Percentiles rank a stretch among this genome's conserved stretches.
Evolutionary conservation across 148 eudicot genomes (phyloP).

Genomic region (Chenopodium berlandieri): DNA sequence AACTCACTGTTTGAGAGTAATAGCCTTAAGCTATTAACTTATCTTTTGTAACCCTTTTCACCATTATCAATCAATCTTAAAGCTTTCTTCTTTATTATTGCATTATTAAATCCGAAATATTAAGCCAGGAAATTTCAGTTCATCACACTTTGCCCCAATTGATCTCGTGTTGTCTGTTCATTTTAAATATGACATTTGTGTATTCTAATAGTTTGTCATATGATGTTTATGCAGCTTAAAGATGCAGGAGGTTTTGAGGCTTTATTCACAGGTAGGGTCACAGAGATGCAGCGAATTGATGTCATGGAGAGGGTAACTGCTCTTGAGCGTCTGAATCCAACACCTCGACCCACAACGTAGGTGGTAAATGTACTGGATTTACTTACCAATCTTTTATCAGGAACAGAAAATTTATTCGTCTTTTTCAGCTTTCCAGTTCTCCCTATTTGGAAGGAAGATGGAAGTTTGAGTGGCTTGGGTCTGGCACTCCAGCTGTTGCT

Average conservation of each 20-base stretch:
- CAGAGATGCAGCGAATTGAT: slow-evolving; percentile 77
- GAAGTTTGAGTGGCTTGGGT: slow-evolving; percentile 89
- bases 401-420: slow-evolving; percentile 34
- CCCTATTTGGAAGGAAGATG: slow-evolving; percentile 83
- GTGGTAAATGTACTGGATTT: slow-evolving; percentile 39
- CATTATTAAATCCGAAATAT: no score
- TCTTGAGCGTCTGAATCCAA: slow-evolving; percentile 91
- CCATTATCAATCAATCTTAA: no score
- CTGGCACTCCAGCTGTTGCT: slow-evolving; percentile 73
- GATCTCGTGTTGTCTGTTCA: neutral
- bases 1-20: no score
- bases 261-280: slow-evolving; percentile 60
- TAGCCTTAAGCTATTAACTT: no score
- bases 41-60: no score
- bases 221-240: slow-evolving; percentile 52
- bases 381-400: slow-evolving; percentile 15
- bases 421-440: slow-evolving; percentile 77
- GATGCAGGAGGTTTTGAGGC: slow-evolving; percentile 91
- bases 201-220: slow-evolving; percentile 3
- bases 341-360: slow-evolving; percentile 97
- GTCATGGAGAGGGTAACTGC: slow-evolving; percentile 80
- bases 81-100: no score
- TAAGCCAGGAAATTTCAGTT: no score
- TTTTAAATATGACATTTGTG: neutral
- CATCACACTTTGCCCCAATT: neutral